Base-by-base conservation (phyloP, 805 yeast species). In the Pichia occidentalis region DNA sequence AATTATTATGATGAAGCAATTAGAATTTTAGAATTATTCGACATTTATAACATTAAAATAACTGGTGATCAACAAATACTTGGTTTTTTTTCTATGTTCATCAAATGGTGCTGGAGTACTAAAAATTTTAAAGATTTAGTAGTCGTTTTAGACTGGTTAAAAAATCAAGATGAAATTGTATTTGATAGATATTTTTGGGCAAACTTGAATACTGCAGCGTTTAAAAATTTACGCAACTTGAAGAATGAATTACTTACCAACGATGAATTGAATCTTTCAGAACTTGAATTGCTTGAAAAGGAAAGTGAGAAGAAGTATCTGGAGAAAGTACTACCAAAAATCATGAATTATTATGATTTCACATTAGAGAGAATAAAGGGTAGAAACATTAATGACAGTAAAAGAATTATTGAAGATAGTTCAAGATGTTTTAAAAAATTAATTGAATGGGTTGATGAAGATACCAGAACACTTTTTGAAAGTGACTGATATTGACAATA, bases 371-470 rank as follows among this genome's bases (percentile, higher is more conserved):
- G 42, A 14, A 24, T 49, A 24, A 37, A 36, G 10, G 17, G 20
- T 10, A 37, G 27, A 8, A 30, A 42, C 22, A 18, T 27, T 16
- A 22, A 10, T 5, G 36, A 46, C 2, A 40, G 37, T 13, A 27
- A 27, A 5, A 10, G 24, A 21, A 40, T 40, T 10, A 23, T 45
- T 13, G 19, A 23, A 2, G 48, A 43, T 7, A 37, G 46, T 17
- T 46, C 40, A 10, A 9, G 23, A 1, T 28, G 40, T 24, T 39
- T 52, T 16, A 21, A 21, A n/a, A 12, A 20, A 9, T 18, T 51
- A 6, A 37, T 39, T 8, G 30, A 39, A 14, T 52, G 57, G 58
- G 37, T 50, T 26, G 42, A 38, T 16, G 34, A 40, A 14, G 52
- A 47, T 26, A 37, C 38, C 6, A 40, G 39, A 23, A 24, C 9